Conservation (phyloP, 495 filamentous ascomycete species). For the Podospora appendiculata region DNA sequence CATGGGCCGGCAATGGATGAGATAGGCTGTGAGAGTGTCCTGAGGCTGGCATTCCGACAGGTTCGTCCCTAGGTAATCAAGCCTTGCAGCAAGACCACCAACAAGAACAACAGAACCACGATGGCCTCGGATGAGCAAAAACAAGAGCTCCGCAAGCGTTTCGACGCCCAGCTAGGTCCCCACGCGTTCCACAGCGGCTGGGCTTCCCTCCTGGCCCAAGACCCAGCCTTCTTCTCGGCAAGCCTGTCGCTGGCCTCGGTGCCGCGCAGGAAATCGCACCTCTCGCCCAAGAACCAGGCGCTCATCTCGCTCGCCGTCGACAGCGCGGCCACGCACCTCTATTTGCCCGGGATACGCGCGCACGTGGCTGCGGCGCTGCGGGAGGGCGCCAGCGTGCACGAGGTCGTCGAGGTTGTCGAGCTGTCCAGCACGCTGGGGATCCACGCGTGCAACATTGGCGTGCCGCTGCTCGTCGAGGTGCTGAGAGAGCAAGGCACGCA, state of each 20-base stretch:
- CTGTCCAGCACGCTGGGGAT: slow-evolving; percentile 32
- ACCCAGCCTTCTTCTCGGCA: slow-evolving; percentile 27
- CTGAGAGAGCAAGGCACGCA: slow-evolving; percentile 22
- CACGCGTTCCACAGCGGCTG: slow-evolving; percentile 19
- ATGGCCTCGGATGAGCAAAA: neutral
- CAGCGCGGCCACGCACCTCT: slow-evolving; percentile 30
- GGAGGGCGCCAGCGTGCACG: slow-evolving; percentile 26
- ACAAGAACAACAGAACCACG: neutral
- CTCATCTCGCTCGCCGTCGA: slow-evolving; percentile 32
- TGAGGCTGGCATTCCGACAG: too few species aligned
- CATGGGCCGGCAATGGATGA: too few species aligned
- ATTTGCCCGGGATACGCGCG: slow-evolving; percentile 26
- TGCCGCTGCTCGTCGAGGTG: slow-evolving; percentile 34
- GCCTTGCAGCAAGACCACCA: too few species aligned
- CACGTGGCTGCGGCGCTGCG: slow-evolving; percentile 21
- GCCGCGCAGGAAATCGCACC: slow-evolving; percentile 18
- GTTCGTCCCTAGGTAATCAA: too few species aligned
- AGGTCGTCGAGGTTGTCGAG: slow-evolving; percentile 33
- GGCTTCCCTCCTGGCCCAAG: slow-evolving; percentile 21
- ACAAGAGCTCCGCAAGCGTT: slow-evolving; percentile 6
- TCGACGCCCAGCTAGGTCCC: slow-evolving; percentile 10
- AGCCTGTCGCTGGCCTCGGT: slow-evolving; percentile 22
- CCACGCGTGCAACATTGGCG: slow-evolving; percentile 38
- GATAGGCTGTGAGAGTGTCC: too few species aligned
- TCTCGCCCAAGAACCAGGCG: slow-evolving; percentile 31